A percentile compares a stretch with the other conserved stretches of the same genome.
Evolutionary conservation across 1,139 yeast species (phyloP).

Genomic region (Suhomyces bolitotheri): DNA sequence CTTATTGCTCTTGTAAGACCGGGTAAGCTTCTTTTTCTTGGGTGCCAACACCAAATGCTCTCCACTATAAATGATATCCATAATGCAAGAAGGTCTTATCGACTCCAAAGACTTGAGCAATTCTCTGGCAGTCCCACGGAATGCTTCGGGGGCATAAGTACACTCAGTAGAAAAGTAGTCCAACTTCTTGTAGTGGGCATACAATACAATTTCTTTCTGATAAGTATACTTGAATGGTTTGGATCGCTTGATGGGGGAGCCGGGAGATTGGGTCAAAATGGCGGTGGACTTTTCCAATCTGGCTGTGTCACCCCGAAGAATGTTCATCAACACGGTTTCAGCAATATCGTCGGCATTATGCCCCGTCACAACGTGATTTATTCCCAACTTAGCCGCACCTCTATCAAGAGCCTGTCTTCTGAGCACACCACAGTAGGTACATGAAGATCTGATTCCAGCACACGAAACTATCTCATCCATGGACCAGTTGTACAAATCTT

Average conservation of each 20-base stretch:
- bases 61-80: conserved; percentile 93
- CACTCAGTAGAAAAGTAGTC: conserved; percentile 98
- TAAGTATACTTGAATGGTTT: conserved; percentile 96
- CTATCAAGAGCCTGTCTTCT: conserved; percentile 95
- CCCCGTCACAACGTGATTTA: conserved; percentile 93
- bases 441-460: conserved; percentile 90
- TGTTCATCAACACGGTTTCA: conserved; percentile 93
- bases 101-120: conserved; percentile 87
- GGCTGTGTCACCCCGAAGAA: conserved; percentile 93
- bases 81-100: conserved; percentile 87
- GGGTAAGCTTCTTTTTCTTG: conserved; percentile 42
- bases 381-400: conserved; percentile 88
- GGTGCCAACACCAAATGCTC: conserved; percentile 75
- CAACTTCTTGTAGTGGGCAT: conserved; percentile 93
- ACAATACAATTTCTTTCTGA: conserved; percentile 94
- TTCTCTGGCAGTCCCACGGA: conserved; percentile 95
- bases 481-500: conserved; percentile 90
- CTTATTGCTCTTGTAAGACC: conserved; percentile 30
- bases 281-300: conserved; percentile 88
- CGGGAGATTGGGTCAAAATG: conserved; percentile 76
- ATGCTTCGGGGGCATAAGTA: conserved; percentile 97
- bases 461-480: conserved; percentile 98
- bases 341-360: conserved; percentile 99
- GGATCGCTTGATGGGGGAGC: conserved; percentile 83
- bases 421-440: conserved; percentile 97